Base-by-base conservation (phyloP, 306 rosid species). In the Citrullus mucosospermus region DNA sequence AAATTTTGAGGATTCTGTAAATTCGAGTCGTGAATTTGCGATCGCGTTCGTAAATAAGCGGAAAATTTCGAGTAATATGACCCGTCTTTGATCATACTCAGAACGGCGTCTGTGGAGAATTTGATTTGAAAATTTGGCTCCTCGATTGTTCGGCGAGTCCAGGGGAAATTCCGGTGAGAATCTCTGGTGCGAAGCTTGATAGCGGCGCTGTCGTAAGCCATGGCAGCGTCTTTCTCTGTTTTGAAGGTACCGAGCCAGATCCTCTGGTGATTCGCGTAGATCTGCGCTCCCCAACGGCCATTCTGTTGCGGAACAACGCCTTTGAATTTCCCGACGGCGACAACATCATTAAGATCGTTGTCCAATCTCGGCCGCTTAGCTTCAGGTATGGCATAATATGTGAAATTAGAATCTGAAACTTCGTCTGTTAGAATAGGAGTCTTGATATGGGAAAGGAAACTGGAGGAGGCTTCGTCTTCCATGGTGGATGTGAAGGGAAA, bases 211-310 rank as follows among this genome's bases (percentile, higher is more conserved):
- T 92, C 97, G 0, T 94, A 92, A 44, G 98, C 97, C 97, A 87
- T 90, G 20, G 97, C 97, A 0, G 98, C 97, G 17, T 82, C 94
- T 79, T 56, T 83, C 70, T 89, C 91, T 0, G 94, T 83, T 18
- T 88, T 92, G 84, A 94, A 94, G 0, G 98, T 92, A 4, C 98
- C 98, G 15, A 94, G 90, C 98, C 98, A 94, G 17, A 94, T 86
- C 76, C 97, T 86, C 62, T 89, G 98, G 78, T 94, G 94, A 48
- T 88, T 88, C 46, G 94, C 91, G 17, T 94, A 94, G 75, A 94
- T 94, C 20, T 94, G 96, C 15, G 97, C 93, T 34, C 98, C 97
- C 97, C 96, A 94, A 74, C 92, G 85, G 1, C 98, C 98, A 16
- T 93, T 93, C 75, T 89, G 92, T 62, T 92, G 97, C 15, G 93